Evolutionary conservation across 129 eudicot genomes (phyloP).

Genomic region (Lonicera japonica): DNA sequence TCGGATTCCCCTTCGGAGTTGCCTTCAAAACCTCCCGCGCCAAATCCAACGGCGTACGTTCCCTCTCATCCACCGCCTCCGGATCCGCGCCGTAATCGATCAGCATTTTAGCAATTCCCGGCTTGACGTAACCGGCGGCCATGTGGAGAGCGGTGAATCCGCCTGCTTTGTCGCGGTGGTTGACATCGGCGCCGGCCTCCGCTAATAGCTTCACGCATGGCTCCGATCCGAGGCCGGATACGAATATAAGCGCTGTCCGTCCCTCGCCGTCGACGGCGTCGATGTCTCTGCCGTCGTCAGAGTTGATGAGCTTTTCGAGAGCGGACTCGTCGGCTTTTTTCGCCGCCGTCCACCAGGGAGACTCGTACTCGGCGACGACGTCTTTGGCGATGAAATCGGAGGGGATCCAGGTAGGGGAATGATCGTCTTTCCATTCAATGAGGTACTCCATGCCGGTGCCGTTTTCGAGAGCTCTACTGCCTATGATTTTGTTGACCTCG

Average conservation of each 20-base stretch:
- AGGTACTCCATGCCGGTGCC: constrained; percentile 72
- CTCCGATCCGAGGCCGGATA: constrained; percentile 84
- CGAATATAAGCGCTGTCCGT: constrained; percentile 71
- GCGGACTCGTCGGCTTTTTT: constrained; percentile 70
- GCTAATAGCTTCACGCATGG: constrained; percentile 46
- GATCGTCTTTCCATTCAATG: constrained; percentile 88
- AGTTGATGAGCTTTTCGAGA: constrained; percentile 35
- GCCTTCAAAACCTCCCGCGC: constrained; percentile 61
- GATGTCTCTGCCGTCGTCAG: constrained; percentile 47
- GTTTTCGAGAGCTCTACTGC: constrained; percentile 53
- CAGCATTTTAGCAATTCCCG: constrained; percentile 46
- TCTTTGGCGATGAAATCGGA: constrained; percentile 57
- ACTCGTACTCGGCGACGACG: constrained; percentile 82
- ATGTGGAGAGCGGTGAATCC: constrained; percentile 85
- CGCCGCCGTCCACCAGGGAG: constrained; percentile 88
- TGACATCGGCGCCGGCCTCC: constrained; percentile 71
- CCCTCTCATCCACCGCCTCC: constrained; percentile 51
- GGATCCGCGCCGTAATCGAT: constrained; percentile 70
- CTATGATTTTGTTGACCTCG: constrained; percentile 67
- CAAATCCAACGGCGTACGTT: constrained; percentile 62
- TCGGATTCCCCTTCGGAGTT: constrained; percentile 72
- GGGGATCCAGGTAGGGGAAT: constrained; percentile 95
- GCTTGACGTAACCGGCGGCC: constrained; percentile 90
- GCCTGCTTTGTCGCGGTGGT: constrained; percentile 55
- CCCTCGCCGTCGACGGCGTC: constrained; percentile 86